phyloP scores from a whole-genome alignment of 202 grass and related monocot species.

The Schoenoplectus tabernaemontani region DNA sequence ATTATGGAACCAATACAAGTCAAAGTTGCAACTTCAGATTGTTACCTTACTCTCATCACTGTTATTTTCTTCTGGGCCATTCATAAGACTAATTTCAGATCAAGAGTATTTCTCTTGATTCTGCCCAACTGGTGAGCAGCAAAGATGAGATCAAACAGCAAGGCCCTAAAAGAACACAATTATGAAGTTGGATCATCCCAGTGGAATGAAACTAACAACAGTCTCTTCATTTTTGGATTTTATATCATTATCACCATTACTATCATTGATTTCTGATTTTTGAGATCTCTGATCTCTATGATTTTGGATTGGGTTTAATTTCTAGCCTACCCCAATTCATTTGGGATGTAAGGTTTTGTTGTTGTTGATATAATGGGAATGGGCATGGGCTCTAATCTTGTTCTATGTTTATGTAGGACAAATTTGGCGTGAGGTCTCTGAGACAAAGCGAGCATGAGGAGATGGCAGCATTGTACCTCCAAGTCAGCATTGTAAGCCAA shows the following conservation, averaged over 20 bases:
- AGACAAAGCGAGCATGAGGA: slow-evolving; percentile 45
- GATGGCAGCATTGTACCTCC: slow-evolving; percentile 93
- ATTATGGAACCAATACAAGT: background rate
- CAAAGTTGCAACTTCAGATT: background rate
- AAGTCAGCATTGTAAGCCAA: slow-evolving; percentile 98
- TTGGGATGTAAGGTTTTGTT: no score
- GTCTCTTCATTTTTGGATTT: background rate
- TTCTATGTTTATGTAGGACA: slow-evolving; percentile 44
- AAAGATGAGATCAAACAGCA: background rate
- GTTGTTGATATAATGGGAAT: no score
- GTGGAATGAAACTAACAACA: background rate
- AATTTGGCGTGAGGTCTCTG: slow-evolving; percentile 64
- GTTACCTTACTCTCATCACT: slow-evolving; percentile 42
- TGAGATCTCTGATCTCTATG: no score
- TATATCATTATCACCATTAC: no score
- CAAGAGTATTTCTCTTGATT: background rate
- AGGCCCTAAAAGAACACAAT: background rate
- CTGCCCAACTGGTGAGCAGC: background rate
- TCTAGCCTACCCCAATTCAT: no score
- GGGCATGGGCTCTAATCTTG: background rate
- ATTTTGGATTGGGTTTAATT: no score
- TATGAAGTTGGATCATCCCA: background rate
- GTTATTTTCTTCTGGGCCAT: slow-evolving; percentile 97
- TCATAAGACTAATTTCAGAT: slow-evolving; percentile 15
- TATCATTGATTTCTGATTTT: no score